These are phyloP conservation scores for Eragrostis tef DNA, from an alignment of 202 grass and related monocot genomes.

Conservation along the genomic window DNA sequence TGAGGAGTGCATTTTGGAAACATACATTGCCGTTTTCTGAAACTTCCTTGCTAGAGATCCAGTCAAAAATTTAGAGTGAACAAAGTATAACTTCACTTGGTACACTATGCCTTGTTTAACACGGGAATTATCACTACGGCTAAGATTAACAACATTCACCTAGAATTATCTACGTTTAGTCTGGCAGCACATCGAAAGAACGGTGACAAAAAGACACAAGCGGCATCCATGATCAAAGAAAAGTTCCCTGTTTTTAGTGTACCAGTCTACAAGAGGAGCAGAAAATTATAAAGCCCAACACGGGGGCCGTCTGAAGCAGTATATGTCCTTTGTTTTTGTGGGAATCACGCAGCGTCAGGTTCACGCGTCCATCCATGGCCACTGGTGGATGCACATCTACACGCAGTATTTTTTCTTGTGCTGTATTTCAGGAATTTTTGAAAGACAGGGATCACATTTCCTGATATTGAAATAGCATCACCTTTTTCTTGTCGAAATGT, in stretches of 20 bases:
- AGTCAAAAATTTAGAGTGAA: not conserved
- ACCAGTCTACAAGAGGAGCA: not conserved
- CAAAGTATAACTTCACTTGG: not conserved
- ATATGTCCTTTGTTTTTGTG: conserved; percentile 35
- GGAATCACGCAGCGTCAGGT: conserved; percentile 40
- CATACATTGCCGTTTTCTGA: not conserved
- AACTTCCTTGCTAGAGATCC: not conserved
- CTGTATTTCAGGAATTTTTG: not conserved
- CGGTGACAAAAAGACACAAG: not conserved
- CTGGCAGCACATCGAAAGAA: not conserved
- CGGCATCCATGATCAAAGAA: not conserved
- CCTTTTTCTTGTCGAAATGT: not conserved
- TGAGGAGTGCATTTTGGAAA: not conserved
- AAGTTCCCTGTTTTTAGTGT: not conserved
- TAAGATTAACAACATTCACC: too few species aligned
- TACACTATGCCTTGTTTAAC: not conserved
- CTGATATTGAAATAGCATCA: not conserved
- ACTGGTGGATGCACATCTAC: not conserved
- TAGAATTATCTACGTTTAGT: not conserved
- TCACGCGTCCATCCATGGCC: conserved; percentile 42
- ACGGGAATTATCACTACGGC: not conserved
- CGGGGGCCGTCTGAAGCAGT: not conserved
- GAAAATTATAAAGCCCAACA: not conserved
- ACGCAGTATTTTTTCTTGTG: not conserved
- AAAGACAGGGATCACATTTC: not conserved